Base-by-base conservation (phyloP, 805 yeast genomes). In the Danielozyma ontarioensis region DNA sequence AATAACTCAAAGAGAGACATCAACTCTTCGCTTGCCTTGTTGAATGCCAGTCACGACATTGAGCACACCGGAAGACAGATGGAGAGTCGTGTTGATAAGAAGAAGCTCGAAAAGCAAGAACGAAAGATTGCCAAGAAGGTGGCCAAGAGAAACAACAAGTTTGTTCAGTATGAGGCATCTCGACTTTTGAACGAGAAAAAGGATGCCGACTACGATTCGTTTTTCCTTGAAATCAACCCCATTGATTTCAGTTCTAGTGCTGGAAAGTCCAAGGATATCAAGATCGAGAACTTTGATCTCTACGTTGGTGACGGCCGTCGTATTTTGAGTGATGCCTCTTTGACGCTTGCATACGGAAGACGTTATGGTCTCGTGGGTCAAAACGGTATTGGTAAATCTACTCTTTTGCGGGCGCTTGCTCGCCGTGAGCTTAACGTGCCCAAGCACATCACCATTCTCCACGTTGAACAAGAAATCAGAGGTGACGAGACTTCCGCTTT, bases 381-480 rank as follows among this genome's bases (percentile, higher is more conserved):
- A 57, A 93, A 93, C 68, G 99, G 99, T 90, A 89, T 93, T 47
- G 99, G 99, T 80, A 93, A 93, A 60, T 89, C 97, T 28, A 93
- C 98, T 0, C 65, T 93, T 34, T 68, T 93, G 55, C 74, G 86
- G 46, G 99, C 99, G 0, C 67, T 93, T 34, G 82, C 97, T 1
- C 77, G 95, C 58, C 82, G 99, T 74, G 98, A 93, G 55, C 70
- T 93, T 48, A 79, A 87, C 37, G 83, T 93, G 47, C 97, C 98
- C 11, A 88, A 85, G 49, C 97, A 93, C 58, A 90, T 93, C 42
- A 85, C 97, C 2, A 85, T 93, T 59, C 70, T 93, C 47, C 96
- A 93, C 52, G 99, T 93, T 36, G 99, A 93, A 59, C 99, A 93
- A 73, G 99, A 93, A 68, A 76, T 93, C 31, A 73, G 78, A 46